These are phyloP conservation scores for Yamadazyma aaseri DNA, from an alignment of 1,139 yeast species.

Conservation along the genomic window DNA sequence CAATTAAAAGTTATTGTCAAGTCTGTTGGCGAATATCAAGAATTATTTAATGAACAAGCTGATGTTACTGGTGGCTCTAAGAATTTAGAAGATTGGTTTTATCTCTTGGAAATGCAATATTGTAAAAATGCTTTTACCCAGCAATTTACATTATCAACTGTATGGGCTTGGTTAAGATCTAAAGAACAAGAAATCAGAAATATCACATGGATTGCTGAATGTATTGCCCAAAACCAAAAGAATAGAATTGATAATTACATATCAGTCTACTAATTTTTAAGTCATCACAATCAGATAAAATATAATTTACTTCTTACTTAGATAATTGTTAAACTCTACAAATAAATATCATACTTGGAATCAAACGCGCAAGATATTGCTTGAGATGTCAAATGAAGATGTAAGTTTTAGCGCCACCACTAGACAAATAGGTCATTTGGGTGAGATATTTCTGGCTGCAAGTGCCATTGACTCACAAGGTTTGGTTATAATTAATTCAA, in stretches of 20 bases:
- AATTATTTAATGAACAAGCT: constrained; percentile 62
- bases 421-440: constrained; percentile 36
- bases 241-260: constrained; percentile 78
- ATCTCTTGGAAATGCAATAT: constrained; percentile 85
- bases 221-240: constrained; percentile 86
- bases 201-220: constrained; percentile 98
- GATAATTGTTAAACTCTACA: too few species aligned
- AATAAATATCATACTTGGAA: too few species aligned
- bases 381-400: background rate
- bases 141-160: constrained; percentile 85
- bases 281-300: background rate
- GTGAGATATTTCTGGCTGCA: constrained; percentile 37
- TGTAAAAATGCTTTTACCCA: constrained; percentile 95
- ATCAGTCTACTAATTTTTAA: constrained; percentile 47
- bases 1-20: constrained; percentile 74
- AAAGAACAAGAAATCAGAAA: constrained; percentile 96
- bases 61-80: constrained; percentile 47
- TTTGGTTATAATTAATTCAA: constrained; percentile 30
- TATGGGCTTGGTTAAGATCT: constrained; percentile 96
- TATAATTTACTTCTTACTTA: too few species aligned
- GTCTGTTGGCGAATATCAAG: constrained; percentile 69
- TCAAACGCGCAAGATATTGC: too few species aligned
- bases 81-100: constrained; percentile 89
- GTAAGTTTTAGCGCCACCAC: constrained; percentile 32
- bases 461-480: constrained; percentile 36